Evolutionary conservation across 2,329 filamentous ascomycete species (phyloP).

Genomic region (Thielaviopsis euricoi): DNA sequence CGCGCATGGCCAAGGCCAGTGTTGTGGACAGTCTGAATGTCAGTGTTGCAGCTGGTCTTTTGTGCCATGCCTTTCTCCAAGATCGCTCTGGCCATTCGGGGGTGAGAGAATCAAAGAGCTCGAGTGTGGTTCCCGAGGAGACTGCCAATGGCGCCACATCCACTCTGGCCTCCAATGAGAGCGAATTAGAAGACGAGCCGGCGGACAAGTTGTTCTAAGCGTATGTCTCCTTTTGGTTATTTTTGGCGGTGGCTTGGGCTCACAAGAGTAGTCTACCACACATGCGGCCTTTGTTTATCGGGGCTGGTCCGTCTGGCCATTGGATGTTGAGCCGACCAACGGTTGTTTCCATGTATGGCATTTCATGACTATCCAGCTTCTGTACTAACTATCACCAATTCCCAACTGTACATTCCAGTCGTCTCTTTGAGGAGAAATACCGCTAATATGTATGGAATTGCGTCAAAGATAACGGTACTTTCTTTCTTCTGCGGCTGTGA

Average conservation of each 20-base stretch:
- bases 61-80: constrained; percentile 47
- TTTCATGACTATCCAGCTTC: too few species aligned
- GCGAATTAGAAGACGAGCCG: background rate
- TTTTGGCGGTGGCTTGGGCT: background rate
- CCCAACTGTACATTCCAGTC: too few species aligned
- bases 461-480: too few species aligned
- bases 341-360: too few species aligned
- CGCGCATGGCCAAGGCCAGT: constrained; percentile 31
- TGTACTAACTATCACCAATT: too few species aligned
- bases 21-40: constrained; percentile 86
- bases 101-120: background rate
- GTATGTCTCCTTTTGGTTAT: too few species aligned
- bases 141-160: background rate
- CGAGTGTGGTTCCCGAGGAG: background rate
- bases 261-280: background rate
- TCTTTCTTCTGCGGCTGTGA: too few species aligned
- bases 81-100: background rate
- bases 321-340: too few species aligned
- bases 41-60: constrained; percentile 65
- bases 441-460: too few species aligned
- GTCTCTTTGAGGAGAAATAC: too few species aligned
- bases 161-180: background rate
- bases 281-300: too few species aligned
- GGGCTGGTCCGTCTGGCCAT: too few species aligned
- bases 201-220: background rate